Evolutionary conservation across 306 rosid genomes (phyloP).

Genomic region (Acacia crassicarpa): DNA sequence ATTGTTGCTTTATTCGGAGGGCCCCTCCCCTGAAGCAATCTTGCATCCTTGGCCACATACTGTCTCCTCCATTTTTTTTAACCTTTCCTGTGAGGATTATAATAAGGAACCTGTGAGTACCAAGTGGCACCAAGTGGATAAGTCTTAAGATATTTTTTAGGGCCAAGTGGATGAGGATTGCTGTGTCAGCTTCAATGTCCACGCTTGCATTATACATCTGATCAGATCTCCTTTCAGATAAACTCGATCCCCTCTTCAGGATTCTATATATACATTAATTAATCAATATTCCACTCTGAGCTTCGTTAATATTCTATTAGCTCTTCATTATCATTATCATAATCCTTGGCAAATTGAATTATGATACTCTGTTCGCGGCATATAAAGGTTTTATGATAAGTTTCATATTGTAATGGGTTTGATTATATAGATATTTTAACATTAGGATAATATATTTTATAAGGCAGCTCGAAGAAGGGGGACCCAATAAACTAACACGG

Average conservation of each 20-base stretch:
- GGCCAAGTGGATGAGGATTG: slow-evolving; percentile 46
- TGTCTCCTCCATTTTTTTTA: slow-evolving; percentile 21
- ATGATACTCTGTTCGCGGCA: background rate
- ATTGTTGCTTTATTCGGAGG: slow-evolving; percentile 32
- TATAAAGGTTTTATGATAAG: background rate
- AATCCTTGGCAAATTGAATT: background rate
- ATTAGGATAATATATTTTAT: too few relatives aligned
- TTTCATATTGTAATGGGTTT: background rate
- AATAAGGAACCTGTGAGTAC: slow-evolving; percentile 18
- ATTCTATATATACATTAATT: background rate
- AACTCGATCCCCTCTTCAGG: slow-evolving; percentile 7
- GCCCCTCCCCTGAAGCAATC: slow-evolving; percentile 1
- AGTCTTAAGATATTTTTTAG: slow-evolving; percentile 27
- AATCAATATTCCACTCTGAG: background rate
- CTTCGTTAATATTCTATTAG: slow-evolving; percentile 7
- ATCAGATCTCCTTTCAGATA: slow-evolving; percentile 37
- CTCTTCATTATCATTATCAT: slow-evolving; percentile 6
- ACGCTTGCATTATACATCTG: slow-evolving; percentile 40
- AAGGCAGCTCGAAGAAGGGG: background rate
- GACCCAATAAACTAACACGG: background rate
- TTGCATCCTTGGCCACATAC: slow-evolving; percentile 37
- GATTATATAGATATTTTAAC: background rate
- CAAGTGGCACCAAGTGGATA: slow-evolving; percentile 52
- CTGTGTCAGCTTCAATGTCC: slow-evolving; percentile 50
- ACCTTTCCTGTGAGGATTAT: background rate